These are phyloP conservation scores for Pythium dissimile DNA, from an alignment of 352 stramenopile species.

Conservation along the genomic window DNA sequence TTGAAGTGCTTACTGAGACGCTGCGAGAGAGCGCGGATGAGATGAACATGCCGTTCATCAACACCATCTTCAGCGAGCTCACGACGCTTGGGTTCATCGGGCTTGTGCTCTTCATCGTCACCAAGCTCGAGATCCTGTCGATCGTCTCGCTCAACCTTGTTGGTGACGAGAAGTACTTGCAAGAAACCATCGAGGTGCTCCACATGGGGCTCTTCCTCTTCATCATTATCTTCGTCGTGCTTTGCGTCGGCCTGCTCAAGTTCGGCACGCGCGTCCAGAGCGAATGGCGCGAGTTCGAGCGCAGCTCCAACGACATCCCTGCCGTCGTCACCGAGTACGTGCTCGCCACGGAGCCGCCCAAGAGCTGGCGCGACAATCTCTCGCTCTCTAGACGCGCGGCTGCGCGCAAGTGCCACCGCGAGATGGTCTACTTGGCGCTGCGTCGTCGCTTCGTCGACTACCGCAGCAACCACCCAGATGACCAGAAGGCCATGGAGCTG, in stretches of 20 bases:
- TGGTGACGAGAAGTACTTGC: slow-evolving; percentile 41
- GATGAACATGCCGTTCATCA: slow-evolving; percentile 27
- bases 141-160: slow-evolving; percentile 38
- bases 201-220: slow-evolving; percentile 82
- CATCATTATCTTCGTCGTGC: slow-evolving; percentile 74
- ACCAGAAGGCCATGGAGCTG: slow-evolving; percentile 29
- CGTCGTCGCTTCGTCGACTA: slow-evolving; percentile 65
- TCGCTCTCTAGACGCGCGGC: slow-evolving; percentile 31
- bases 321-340: slow-evolving; percentile 65
- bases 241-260: slow-evolving; percentile 55
- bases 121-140: slow-evolving; percentile 57
- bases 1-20: slow-evolving; percentile 20
- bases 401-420: slow-evolving; percentile 38
- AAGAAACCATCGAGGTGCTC: slow-evolving; percentile 70
- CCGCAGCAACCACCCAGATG: slow-evolving; percentile 66
- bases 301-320: slow-evolving; percentile 45
- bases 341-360: slow-evolving; percentile 43
- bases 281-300: slow-evolving; percentile 74
- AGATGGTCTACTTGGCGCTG: slow-evolving; percentile 64
- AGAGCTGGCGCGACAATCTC: slow-evolving; percentile 30
- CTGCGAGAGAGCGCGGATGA: slow-evolving; percentile 24
- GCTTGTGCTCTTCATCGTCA: slow-evolving; percentile 25
- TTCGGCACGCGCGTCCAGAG: slow-evolving; percentile 60
- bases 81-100: slow-evolving; percentile 20
- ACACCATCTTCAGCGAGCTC: slow-evolving; percentile 28